A percentile compares a stretch with the other conserved stretches of the same genome.
These are phyloP conservation scores for Skeletonema costatum DNA, from an alignment of 108 stramenopile genomes.

Conservation along the genomic window DNA sequence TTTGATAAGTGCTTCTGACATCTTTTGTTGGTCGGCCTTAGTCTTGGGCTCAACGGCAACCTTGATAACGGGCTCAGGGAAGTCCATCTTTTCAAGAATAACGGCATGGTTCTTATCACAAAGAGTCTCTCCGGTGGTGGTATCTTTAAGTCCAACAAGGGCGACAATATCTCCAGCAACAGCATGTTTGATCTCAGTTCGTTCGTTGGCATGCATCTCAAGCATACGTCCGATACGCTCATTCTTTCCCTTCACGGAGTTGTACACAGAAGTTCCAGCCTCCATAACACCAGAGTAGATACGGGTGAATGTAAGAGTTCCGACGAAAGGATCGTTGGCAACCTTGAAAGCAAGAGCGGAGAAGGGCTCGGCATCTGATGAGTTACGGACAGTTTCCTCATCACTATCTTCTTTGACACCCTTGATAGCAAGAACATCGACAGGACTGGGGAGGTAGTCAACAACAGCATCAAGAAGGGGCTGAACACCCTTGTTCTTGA, in stretches of 20 bases:
- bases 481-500: slow-evolving; percentile 99
- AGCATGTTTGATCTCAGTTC: slow-evolving; percentile 90
- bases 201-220: slow-evolving; percentile 97
- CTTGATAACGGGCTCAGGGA: slow-evolving; percentile 98
- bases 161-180: slow-evolving; percentile 97
- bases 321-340: slow-evolving; percentile 96
- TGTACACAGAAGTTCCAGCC: slow-evolving; percentile 90
- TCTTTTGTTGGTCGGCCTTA: slow-evolving; percentile 91
- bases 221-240: slow-evolving; percentile 97
- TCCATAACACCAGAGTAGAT: slow-evolving; percentile 96
- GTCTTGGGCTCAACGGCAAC: slow-evolving; percentile 97
- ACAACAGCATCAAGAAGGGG: slow-evolving; percentile 96
- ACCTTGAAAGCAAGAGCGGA: slow-evolving; percentile 98
- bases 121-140: slow-evolving; percentile 98
- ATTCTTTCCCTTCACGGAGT: slow-evolving; percentile 98
- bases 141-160: slow-evolving; percentile 94
- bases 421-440: slow-evolving; percentile 95
- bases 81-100: slow-evolving; percentile 98
- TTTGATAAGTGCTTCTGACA: slow-evolving; percentile 94
- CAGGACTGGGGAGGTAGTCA: slow-evolving; percentile 97
- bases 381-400: slow-evolving; percentile 64
- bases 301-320: slow-evolving; percentile 93
- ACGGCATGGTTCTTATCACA: slow-evolving; percentile 80
- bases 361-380: slow-evolving; percentile 90
- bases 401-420: slow-evolving; percentile 78